Evolutionary conservation across 331 rosid species (phyloP), one percentile per base, ranked within the genome.

Genomic region (Malus hybrid): DNA sequence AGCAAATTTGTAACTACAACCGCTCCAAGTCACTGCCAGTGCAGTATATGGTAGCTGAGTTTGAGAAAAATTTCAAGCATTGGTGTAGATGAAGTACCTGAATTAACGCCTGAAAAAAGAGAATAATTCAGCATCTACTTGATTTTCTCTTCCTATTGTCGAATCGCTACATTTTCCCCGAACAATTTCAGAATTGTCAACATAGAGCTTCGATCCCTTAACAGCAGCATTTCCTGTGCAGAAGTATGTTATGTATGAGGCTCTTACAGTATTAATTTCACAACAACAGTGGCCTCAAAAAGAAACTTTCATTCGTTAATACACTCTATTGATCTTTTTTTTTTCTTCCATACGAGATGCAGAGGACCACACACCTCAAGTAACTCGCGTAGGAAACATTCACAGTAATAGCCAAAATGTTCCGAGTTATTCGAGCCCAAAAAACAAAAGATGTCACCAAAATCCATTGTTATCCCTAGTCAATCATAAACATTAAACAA

Each of bases 31-130:
- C 3, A 34, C 36, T 19, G 4, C 42, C 42, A 13, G 44, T 14
- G 64, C 59, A n/a, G 76, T 22, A 78, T 22, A 82, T 33, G 78
- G 55, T 60, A 75, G 20, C 77, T 74, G 55, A 74, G 61, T 67
- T 56, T 69, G 70, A 65, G 77, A 69, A 73, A n/a, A 16, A 34
- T 42, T 62, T 77, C 71, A 60, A 67, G 10, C 65, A 36, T 36
- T 73, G 73, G 28, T 54, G 67, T 32, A 54, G 84, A 71, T 27
- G 33, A 66, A 16, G 18, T 22, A 73, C 19, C 67, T 67, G 81
- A 66, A 72, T 71, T 78, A 42, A 73, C 74, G 5, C 19, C 50
- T 20, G 71, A 55, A 28, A 65, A 76, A 18, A 76, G 57, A 22
- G 71, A 70, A 24, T 48, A 57, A 42, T 57, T 27, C 61, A 14